These are phyloP conservation scores for Sphaerobolus stellatus DNA, from an alignment of 1,284 basidiomycete species.

Conservation along the genomic window DNA sequence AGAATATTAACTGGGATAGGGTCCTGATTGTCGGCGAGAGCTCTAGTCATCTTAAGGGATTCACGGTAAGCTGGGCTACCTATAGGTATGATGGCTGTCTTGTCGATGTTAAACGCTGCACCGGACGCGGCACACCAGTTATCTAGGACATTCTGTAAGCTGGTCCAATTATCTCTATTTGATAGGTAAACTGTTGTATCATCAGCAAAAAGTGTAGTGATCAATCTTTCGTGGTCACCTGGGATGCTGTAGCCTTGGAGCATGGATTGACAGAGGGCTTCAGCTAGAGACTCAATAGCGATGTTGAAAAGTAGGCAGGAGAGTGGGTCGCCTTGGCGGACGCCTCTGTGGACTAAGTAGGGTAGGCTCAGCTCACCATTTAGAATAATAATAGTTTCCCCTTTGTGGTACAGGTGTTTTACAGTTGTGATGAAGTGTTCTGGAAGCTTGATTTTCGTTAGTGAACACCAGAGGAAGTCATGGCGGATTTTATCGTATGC, in stretches of 20 bases:
- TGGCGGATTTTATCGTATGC: background rate
- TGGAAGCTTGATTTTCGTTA: background rate
- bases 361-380: background rate
- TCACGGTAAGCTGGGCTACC: conserved; percentile 20
- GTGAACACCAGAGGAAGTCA: background rate
- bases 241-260: conserved; percentile 21
- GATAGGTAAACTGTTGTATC: conserved; percentile 29
- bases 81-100: conserved; percentile 36
- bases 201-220: conserved; percentile 18
- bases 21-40: background rate
- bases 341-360: background rate
- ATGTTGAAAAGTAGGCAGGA: conserved; percentile 31
- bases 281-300: conserved; percentile 27
- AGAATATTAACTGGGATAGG: conserved; percentile 1
- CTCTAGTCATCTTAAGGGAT: background rate
- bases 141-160: conserved; percentile 22
- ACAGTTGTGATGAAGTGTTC: background rate
- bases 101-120: conserved; percentile 35
- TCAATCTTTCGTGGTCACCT: conserved; percentile 26
- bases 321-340: background rate
- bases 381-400: background rate
- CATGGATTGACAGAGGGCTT: conserved; percentile 17
- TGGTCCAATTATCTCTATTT: conserved; percentile 18
- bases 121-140: conserved; percentile 34
- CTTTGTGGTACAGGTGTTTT: background rate